Percentiles rank a stretch among this genome's conserved stretches.
Evolutionary conservation across 352 stramenopile genomes (phyloP).

Genomic region (Halophytophthora batemanensis): DNA sequence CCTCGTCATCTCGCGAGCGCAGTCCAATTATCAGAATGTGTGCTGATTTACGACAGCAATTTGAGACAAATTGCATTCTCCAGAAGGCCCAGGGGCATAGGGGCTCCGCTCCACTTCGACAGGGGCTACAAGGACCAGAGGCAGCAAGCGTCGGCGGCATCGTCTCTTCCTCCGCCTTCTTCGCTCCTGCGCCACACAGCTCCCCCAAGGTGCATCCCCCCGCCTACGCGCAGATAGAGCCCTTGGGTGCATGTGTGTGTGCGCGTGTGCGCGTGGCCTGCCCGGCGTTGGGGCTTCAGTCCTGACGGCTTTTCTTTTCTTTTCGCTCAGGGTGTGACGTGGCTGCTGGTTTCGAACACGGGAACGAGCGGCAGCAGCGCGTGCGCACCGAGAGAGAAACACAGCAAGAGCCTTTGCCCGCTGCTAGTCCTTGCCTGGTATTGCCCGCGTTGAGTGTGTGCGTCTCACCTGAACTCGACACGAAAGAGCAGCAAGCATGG

Average conservation of each 20-base stretch:
- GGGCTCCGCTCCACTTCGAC: no score
- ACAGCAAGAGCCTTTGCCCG: neutral
- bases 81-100: no score
- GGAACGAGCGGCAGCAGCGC: neutral
- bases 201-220: neutral
- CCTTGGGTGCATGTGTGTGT: conserved; percentile 2
- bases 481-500: conserved; percentile 23
- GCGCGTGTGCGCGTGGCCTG: conserved; percentile 5
- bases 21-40: no score
- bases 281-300: conserved; percentile 2
- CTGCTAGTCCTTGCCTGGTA: no score
- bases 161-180: neutral
- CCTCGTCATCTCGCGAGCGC: no score
- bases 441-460: no score
- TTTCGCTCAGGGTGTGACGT: conserved; percentile 7
- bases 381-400: no score
- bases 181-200: neutral
- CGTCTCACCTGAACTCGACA: no score
- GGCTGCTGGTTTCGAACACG: neutral
- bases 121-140: no score
- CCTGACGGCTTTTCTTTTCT: conserved; percentile 27
- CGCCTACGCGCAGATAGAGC: no score
- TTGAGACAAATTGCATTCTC: no score
- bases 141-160: neutral
- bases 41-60: no score